Conservation (phyloP, 768 basidiomycete species). For the Kwoniella heveanensis region DNA sequence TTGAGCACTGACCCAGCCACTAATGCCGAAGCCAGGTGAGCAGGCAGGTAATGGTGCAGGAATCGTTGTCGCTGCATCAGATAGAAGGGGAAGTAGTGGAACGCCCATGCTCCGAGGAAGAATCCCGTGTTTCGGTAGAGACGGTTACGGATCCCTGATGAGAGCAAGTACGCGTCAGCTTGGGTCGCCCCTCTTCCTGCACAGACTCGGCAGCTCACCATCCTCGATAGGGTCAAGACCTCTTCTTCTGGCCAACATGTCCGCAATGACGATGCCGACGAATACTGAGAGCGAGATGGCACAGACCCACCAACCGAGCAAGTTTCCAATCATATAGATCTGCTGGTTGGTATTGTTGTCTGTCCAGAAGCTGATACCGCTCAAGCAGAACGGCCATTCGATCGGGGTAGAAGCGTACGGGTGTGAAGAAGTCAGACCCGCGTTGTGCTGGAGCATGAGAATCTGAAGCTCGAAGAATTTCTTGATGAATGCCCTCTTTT, state of each 20-base stretch:
- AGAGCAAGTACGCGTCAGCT: slow-evolving; percentile 17
- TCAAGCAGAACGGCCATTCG: slow-evolving; percentile 97
- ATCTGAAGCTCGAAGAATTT: slow-evolving; percentile 93
- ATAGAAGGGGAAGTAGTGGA: slow-evolving; percentile 97
- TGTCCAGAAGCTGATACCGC: slow-evolving; percentile 99
- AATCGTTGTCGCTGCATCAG: slow-evolving; percentile 95
- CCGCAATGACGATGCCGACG: slow-evolving; percentile 85
- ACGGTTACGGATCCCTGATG: slow-evolving; percentile 81
- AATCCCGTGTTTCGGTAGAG: slow-evolving; percentile 95
- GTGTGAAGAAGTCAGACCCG: slow-evolving; percentile 95
- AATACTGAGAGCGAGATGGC: slow-evolving; percentile 82
- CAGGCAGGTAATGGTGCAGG: slow-evolving; percentile 96
- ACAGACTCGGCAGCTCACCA: slow-evolving; percentile 69
- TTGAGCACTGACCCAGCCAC: slow-evolving; percentile 89
- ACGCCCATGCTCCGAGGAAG: slow-evolving; percentile 91
- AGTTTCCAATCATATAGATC: slow-evolving; percentile 94
- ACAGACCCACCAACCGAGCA: slow-evolving; percentile 93
- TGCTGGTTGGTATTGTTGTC: slow-evolving; percentile 76
- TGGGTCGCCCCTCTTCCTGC: too few species aligned
- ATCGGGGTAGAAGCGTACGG: slow-evolving; percentile 95
- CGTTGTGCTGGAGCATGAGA: slow-evolving; percentile 97
- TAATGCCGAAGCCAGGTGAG: slow-evolving; percentile 87
- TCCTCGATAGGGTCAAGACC: slow-evolving; percentile 82
- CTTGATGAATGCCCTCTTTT: slow-evolving; percentile 84
- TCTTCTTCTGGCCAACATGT: slow-evolving; percentile 81